Conservation (phyloP, 2,329 filamentous ascomycete genomes). For the Periglandula ipomoeae region DNA sequence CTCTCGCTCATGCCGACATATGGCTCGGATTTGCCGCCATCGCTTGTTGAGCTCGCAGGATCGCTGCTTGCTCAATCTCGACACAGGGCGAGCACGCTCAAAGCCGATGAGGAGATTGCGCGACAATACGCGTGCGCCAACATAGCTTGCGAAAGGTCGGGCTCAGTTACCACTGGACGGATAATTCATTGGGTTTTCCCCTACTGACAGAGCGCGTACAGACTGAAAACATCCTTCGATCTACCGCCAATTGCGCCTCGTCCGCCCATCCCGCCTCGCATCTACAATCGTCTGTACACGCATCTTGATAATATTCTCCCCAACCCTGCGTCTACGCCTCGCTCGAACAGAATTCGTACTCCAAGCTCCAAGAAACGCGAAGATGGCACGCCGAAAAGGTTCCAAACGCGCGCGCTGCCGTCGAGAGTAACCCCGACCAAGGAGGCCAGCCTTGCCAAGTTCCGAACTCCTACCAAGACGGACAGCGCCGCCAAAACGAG, state of each 20-base stretch:
- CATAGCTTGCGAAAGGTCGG: slow-evolving; percentile 75
- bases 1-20: slow-evolving; percentile 66
- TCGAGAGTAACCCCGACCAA: slow-evolving; percentile 38
- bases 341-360: slow-evolving; percentile 21
- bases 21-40: slow-evolving; percentile 54
- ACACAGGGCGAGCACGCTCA: slow-evolving; percentile 65
- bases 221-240: slow-evolving; percentile 66
- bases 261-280: slow-evolving; percentile 67
- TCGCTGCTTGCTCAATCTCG: slow-evolving; percentile 75
- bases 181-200: too few species aligned
- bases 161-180: too few species aligned
- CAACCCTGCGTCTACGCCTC: slow-evolving; percentile 24
- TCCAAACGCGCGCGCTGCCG: slow-evolving; percentile 23
- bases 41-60: slow-evolving; percentile 61
- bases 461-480: slow-evolving; percentile 26
- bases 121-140: slow-evolving; percentile 77
- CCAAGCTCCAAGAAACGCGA: slow-evolving; percentile 23
- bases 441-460: slow-evolving; percentile 32
- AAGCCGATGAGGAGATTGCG: slow-evolving; percentile 81
- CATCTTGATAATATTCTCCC: slow-evolving; percentile 70
- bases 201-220: slow-evolving; percentile 21
- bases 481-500: slow-evolving; percentile 32
- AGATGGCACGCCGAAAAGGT: slow-evolving; percentile 16
- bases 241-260: slow-evolving; percentile 67
- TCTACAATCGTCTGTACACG: slow-evolving; percentile 76